Conservation (phyloP, 164 flowering plant genomes). For the Tinospora cordifolia region DNA sequence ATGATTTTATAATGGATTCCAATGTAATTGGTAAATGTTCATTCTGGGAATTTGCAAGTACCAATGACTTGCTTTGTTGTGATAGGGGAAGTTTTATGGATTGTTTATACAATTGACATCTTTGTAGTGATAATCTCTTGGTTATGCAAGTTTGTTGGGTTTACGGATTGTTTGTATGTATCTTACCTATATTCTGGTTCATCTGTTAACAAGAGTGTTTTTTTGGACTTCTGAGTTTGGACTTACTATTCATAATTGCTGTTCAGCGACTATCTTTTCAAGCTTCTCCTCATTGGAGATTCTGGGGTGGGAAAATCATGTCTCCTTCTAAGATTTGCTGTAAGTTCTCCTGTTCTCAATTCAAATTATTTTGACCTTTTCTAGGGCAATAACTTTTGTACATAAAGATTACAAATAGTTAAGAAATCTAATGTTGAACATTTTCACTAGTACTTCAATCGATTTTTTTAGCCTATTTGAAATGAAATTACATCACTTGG, state of each 20-base stretch:
- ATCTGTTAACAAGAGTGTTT: background rate
- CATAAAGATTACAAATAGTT: too few relatives aligned
- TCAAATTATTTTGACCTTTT: too few relatives aligned
- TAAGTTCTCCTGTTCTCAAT: constrained; percentile 27
- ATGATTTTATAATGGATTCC: background rate
- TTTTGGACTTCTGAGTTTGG: background rate
- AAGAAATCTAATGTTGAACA: too few relatives aligned
- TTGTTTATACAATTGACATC: background rate
- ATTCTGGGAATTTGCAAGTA: background rate
- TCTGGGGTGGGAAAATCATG: constrained; percentile 94
- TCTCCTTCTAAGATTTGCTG: constrained; percentile 83
- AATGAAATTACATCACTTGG: too few relatives aligned
- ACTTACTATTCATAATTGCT: background rate
- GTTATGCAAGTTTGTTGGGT: too few relatives aligned
- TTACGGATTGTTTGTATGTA: background rate
- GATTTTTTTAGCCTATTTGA: too few relatives aligned
- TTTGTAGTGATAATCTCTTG: too few relatives aligned
- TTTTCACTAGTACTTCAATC: too few relatives aligned
- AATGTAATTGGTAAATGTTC: background rate
- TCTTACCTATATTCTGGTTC: background rate
- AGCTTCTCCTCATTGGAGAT: constrained; percentile 92
- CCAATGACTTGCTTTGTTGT: background rate
- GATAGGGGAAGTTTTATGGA: background rate
- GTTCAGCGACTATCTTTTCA: constrained; percentile 81
- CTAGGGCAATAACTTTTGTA: too few relatives aligned